Evolutionary conservation across 768 basidiomycete genomes (phyloP), one percentile per base, ranked within the genome.

Genomic region (Mycena alexandri): DNA sequence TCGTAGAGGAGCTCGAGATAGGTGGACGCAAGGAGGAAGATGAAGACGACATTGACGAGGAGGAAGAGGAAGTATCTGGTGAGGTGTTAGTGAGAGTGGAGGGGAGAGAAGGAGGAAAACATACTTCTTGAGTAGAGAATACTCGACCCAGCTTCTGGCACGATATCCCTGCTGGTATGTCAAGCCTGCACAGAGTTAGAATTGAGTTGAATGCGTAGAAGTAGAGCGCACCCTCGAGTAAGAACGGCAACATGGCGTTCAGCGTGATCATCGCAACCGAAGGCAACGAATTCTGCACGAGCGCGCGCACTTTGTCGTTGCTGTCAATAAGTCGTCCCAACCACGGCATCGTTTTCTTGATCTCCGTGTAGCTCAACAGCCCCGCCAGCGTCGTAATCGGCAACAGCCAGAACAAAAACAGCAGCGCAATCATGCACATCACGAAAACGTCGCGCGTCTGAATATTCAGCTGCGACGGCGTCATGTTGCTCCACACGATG

Each of bases 261-360:
- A 99, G 85, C 0, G 87, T 87, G 70, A 96, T 95, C 84, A 99
- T 88, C 2, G 92, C 97, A 58, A 96, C 85, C 25, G 93, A 93
- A 2, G 98, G 97, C 56, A 99, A 81, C 1, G 96, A 96, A 70
- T 96, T 99, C 80, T 98, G 96, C 22, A 98, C 94, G 44, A 99
- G 86, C 0, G 94, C 95, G 24, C 91, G 87, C 22, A 98, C 80
- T 67, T 90, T 88, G 46, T 89, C 89, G 72, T 93, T 95, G 57
- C 85, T 84, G 67, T 98, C 93, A 71, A 99, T 95, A 12, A 95
- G 76, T n/a, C 77, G 74, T 2, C 93, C 95, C 3, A 99, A 83
- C 91, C 95, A 94, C 0, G 98, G 98, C 83, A 91, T 85, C 2
- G 86, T 84, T 74, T 93, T 93, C 81, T 95, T 93, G 78, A 99